Evolutionary conservation across 1,284 basidiomycete species (phyloP).

Genomic region (Rhodotorula sp.): DNA sequence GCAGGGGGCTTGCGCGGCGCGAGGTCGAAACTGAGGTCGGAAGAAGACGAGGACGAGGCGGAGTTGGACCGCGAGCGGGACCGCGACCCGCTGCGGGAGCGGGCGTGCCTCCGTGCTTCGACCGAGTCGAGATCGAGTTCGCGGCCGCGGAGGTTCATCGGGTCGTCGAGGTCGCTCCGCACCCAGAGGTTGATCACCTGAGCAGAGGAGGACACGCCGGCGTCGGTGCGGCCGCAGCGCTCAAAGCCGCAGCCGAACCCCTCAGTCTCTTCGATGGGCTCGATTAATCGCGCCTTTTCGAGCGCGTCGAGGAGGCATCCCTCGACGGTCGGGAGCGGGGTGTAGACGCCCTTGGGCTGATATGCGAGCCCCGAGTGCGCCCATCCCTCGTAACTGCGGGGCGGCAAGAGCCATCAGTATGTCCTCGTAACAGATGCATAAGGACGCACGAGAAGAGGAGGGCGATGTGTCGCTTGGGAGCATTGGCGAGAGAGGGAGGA

Average conservation of each 20-base stretch:
- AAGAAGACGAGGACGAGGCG: background rate
- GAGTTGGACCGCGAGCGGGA: slow-evolving; percentile 11
- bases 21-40: background rate
- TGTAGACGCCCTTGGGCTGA: slow-evolving; percentile 63
- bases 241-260: slow-evolving; percentile 87
- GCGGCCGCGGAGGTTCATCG: slow-evolving; percentile 35
- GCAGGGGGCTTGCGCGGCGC: slow-evolving; percentile 3
- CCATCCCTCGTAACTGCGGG: slow-evolving; percentile 77
- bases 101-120: slow-evolving; percentile 36
- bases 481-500: slow-evolving; percentile 34
- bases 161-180: slow-evolving; percentile 57
- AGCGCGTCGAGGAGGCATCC: slow-evolving; percentile 81
- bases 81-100: slow-evolving; percentile 7
- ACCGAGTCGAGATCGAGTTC: slow-evolving; percentile 41
- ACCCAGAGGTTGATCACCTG: slow-evolving; percentile 94
- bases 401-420: background rate
- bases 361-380: slow-evolving; percentile 87
- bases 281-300: slow-evolving; percentile 68
- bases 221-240: slow-evolving; percentile 89
- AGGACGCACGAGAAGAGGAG: slow-evolving; percentile 35
- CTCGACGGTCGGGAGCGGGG: slow-evolving; percentile 83
- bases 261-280: slow-evolving; percentile 61
- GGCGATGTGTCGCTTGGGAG: slow-evolving; percentile 41
- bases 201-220: slow-evolving; percentile 89
- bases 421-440: background rate